These are phyloP conservation scores for Coemansia sp. DNA, from an alignment of 192 early-diverging fungal species.

Conservation along the genomic window DNA sequence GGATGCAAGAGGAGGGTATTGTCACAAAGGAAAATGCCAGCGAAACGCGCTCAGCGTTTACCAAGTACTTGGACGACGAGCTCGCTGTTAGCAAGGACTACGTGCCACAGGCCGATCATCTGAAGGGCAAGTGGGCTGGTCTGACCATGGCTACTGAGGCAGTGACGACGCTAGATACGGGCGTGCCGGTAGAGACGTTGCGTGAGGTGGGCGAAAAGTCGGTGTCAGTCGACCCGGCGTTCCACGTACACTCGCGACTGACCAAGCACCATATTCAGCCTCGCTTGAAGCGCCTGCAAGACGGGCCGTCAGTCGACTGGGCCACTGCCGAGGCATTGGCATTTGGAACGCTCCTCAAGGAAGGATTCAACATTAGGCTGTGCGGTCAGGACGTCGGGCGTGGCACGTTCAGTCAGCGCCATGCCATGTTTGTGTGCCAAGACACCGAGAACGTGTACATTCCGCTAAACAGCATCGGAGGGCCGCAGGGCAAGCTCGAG, in stretches of 20 bases:
- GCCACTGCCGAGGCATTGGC: conserved; percentile 93
- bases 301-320: conserved; percentile 86
- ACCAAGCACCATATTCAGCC: conserved; percentile 90
- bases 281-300: conserved; percentile 71
- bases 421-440: conserved; percentile 95
- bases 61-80: conserved; percentile 45
- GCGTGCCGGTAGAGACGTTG: conserved; percentile 67
- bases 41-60: conserved; percentile 27
- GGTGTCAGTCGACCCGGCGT: conserved; percentile 67
- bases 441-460: conserved; percentile 84
- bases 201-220: conserved; percentile 77
- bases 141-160: conserved; percentile 68
- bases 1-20: conserved; percentile 58
- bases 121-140: conserved; percentile 81
- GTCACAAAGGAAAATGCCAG: conserved; percentile 36
- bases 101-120: conserved; percentile 41
- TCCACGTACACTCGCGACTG: conserved; percentile 83
- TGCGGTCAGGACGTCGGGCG: conserved; percentile 98
- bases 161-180: conserved; percentile 56
- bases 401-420: conserved; percentile 96
- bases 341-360: conserved; percentile 83
- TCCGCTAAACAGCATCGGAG: conserved; percentile 77
- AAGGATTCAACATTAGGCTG: conserved; percentile 89
- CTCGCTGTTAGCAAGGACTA: conserved; percentile 46
- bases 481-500: conserved; percentile 68